Percentiles rank a stretch among this genome's conserved stretches.
Conservation (phyloP, 2,329 filamentous ascomycete species). For the Colletotrichum cereale region DNA sequence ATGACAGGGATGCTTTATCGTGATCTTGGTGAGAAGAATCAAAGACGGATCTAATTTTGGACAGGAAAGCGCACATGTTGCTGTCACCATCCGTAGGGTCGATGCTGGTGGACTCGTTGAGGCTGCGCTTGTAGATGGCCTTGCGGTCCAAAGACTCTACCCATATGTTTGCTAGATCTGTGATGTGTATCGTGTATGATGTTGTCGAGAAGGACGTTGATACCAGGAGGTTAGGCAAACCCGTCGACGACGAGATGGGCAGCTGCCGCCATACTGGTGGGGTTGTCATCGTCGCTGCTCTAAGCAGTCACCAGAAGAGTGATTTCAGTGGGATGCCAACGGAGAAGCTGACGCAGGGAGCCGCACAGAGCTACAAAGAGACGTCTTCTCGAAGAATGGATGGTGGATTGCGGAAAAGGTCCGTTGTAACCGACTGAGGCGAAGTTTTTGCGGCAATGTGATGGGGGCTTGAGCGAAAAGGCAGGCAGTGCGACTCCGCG, state of each 20-base stretch:
- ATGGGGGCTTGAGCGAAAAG: neutral
- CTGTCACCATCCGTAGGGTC: constrained; percentile 77
- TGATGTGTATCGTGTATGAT: constrained; percentile 75
- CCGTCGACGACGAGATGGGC: constrained; percentile 53
- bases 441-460: constrained; percentile 3
- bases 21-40: constrained; percentile 60
- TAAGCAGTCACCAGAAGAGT: neutral
- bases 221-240: constrained; percentile 72
- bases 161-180: constrained; percentile 82
- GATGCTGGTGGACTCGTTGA: constrained; percentile 75
- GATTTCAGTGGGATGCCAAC: neutral
- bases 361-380: neutral
- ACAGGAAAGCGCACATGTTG: constrained; percentile 76
- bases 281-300: constrained; percentile 46
- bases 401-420: neutral
- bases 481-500: constrained; percentile 12
- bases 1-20: constrained; percentile 57
- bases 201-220: constrained; percentile 67
- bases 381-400: neutral
- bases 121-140: constrained; percentile 73
- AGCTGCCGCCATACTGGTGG: constrained; percentile 62
- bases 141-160: constrained; percentile 71
- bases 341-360: neutral
- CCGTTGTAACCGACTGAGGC: neutral
- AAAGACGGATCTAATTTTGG: constrained; percentile 68